Evolutionary conservation across 1,284 basidiomycete species (phyloP).

Genomic region (Erythrobasidium hasegawianum): DNA sequence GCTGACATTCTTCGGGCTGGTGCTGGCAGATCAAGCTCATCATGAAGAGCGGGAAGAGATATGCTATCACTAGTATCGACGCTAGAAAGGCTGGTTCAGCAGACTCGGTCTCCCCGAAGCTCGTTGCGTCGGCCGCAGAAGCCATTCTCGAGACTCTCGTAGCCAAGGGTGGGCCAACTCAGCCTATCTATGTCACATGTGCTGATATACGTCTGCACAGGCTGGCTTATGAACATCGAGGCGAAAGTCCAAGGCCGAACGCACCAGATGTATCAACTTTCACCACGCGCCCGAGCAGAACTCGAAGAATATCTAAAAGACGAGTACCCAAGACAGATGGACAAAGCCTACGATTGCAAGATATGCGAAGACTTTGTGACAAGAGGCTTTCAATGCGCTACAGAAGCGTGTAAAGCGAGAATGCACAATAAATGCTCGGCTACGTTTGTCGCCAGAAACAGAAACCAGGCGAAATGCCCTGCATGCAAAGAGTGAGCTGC

Average conservation of each 20-base stretch:
- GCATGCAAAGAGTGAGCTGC: conserved; percentile 27
- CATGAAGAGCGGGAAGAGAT: conserved; percentile 71
- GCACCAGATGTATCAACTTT: conserved; percentile 60
- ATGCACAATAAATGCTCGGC: conserved; percentile 67
- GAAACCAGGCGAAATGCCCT: conserved; percentile 11
- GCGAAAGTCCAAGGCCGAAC: conserved; percentile 54
- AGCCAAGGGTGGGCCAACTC: conserved; percentile 65
- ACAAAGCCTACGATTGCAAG: conserved; percentile 55
- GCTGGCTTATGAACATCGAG: conserved; percentile 39
- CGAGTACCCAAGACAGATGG: conserved; percentile 63
- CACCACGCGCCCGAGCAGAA: conserved; percentile 69
- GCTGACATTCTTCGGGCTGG: not conserved
- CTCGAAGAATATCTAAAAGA: conserved; percentile 68
- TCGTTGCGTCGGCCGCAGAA: conserved; percentile 72
- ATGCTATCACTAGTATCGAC: conserved; percentile 67
- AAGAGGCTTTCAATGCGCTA: conserved; percentile 61
- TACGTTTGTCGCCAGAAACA: conserved; percentile 49
- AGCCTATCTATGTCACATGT: not conserved
- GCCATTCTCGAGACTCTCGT: conserved; percentile 70
- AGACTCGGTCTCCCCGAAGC: conserved; percentile 57
- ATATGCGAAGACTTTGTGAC: conserved; percentile 65
- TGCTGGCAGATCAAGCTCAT: conserved; percentile 71
- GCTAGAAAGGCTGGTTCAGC: conserved; percentile 66
- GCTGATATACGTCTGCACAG: conserved; percentile 24
- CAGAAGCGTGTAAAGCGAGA: conserved; percentile 60